Conservation (phyloP, 1,139 yeast species). For the Saccharomyces pastorianus region DNA sequence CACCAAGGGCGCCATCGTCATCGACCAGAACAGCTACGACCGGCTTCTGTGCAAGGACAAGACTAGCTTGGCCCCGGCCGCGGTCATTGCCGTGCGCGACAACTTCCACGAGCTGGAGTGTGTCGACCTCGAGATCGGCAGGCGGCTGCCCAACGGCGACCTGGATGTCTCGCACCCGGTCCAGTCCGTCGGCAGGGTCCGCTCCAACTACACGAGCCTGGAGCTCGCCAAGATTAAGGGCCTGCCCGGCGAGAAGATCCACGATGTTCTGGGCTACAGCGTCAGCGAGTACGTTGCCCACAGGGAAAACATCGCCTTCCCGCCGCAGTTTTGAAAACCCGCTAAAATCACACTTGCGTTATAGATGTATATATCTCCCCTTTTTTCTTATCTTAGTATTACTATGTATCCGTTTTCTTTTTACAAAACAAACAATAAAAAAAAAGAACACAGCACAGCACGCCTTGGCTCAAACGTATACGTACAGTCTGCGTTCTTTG, state of each 20-base stretch:
- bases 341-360: no score
- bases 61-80: slow-evolving; percentile 88
- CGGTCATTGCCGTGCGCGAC: slow-evolving; percentile 68
- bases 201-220: slow-evolving; percentile 72
- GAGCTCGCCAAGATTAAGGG: slow-evolving; percentile 78
- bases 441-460: not conserved
- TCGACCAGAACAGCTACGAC: slow-evolving; percentile 71
- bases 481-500: not conserved
- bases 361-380: not conserved
- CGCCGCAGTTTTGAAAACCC: slow-evolving; percentile 35
- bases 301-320: slow-evolving; percentile 84
- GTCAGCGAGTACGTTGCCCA: slow-evolving; percentile 89
- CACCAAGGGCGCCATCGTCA: slow-evolving; percentile 62
- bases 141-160: slow-evolving; percentile 32
- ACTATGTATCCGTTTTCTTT: no score
- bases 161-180: slow-evolving; percentile 39
- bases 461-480: not conserved
- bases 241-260: slow-evolving; percentile 63
- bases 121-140: slow-evolving; percentile 57
- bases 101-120: slow-evolving; percentile 81
- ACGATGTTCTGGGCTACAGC: slow-evolving; percentile 65
- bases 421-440: not conserved
- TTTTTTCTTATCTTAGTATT: no score
- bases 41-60: slow-evolving; percentile 61
- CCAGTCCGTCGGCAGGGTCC: slow-evolving; percentile 66